A percentile compares a stretch with the other conserved stretches of the same genome.
These are phyloP conservation scores for Aquilaria sinensis DNA, from an alignment of 345 rosid species.

Conservation along the genomic window DNA sequence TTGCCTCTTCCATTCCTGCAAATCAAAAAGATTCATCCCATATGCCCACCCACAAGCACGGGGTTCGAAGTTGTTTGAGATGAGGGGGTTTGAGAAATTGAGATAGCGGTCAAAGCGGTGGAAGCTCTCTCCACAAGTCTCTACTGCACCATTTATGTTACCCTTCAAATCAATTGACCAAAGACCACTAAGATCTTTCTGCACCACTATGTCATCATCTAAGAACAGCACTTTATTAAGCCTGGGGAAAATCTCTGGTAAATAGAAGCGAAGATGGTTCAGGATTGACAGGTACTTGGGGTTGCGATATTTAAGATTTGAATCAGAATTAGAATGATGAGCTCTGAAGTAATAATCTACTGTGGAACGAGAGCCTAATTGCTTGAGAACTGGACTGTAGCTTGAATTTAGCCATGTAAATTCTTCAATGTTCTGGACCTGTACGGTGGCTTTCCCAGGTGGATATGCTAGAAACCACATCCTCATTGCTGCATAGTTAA, in stretches of 20 bases:
- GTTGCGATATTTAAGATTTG: constrained; percentile 86
- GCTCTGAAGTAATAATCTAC: constrained; percentile 91
- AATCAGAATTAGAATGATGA: constrained; percentile 63
- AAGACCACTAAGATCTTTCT: constrained; percentile 77
- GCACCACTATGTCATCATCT: constrained; percentile 93
- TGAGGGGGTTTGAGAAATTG: constrained; percentile 93
- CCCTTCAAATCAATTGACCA: constrained; percentile 94
- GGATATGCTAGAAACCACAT: constrained; percentile 96
- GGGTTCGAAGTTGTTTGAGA: constrained; percentile 80
- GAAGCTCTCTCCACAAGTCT: constrained; percentile 95
- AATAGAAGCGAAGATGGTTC: constrained; percentile 96
- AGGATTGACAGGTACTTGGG: constrained; percentile 94
- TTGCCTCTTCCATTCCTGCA: constrained; percentile 83
- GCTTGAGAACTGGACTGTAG: constrained; percentile 97
- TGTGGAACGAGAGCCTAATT: constrained; percentile 79
- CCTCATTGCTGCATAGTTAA: constrained; percentile 96
- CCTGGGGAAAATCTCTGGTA: constrained; percentile 93
- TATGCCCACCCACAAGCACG: constrained; percentile 99
- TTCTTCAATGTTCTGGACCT: constrained; percentile 92
- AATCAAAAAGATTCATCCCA: constrained; percentile 94
- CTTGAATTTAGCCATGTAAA: constrained; percentile 90
- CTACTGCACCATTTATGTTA: constrained; percentile 97
- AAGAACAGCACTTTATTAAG: constrained; percentile 84
- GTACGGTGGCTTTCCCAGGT: constrained; percentile 69
- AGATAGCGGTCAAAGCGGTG: constrained; percentile 97